Percentiles rank a stretch among this genome's conserved stretches.
Conservation (phyloP, 2,329 filamentous ascomycete genomes). For the Setomelanomma holmii region DNA sequence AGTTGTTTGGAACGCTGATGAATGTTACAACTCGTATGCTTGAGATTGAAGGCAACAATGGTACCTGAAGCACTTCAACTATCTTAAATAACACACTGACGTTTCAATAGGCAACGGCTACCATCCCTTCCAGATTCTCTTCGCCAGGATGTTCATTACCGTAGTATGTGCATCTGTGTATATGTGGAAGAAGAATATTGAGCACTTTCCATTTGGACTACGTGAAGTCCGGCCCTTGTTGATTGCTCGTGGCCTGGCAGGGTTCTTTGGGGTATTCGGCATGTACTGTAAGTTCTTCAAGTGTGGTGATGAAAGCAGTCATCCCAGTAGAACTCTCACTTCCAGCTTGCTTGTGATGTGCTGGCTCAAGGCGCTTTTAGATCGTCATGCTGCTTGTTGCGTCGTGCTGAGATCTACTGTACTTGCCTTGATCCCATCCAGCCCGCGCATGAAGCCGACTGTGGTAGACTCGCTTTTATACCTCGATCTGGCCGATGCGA, state of each 20-base stretch:
- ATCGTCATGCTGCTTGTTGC: neutral
- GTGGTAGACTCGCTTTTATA: slow-evolving; percentile 70
- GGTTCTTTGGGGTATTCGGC: slow-evolving; percentile 79
- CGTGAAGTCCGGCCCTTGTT: slow-evolving; percentile 72
- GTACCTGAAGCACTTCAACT: too few species aligned
- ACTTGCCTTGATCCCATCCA: neutral
- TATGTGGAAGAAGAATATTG: slow-evolving; percentile 74
- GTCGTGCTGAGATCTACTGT: slow-evolving; percentile 4
- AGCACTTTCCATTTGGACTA: slow-evolving; percentile 73
- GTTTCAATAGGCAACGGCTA: slow-evolving; percentile 69
- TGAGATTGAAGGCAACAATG: slow-evolving; percentile 71
- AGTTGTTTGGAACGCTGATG: slow-evolving; percentile 86
- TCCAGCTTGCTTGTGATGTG: neutral
- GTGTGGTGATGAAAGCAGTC: slow-evolving; percentile 1
- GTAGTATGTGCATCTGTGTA: slow-evolving; percentile 70
- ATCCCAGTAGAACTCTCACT: slow-evolving; percentile 5
- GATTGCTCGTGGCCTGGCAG: slow-evolving; percentile 70
- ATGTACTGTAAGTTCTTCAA: slow-evolving; percentile 66
- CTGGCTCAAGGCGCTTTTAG: neutral
- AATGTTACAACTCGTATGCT: slow-evolving; percentile 80
- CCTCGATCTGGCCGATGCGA: slow-evolving; percentile 84
- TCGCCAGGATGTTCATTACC: slow-evolving; percentile 80
- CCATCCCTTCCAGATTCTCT: slow-evolving; percentile 80
- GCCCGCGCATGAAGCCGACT: slow-evolving; percentile 28
- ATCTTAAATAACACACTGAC: too few species aligned